Conservation (phyloP, 2,329 filamentous ascomycete species). For the Fusarium sp. region DNA sequence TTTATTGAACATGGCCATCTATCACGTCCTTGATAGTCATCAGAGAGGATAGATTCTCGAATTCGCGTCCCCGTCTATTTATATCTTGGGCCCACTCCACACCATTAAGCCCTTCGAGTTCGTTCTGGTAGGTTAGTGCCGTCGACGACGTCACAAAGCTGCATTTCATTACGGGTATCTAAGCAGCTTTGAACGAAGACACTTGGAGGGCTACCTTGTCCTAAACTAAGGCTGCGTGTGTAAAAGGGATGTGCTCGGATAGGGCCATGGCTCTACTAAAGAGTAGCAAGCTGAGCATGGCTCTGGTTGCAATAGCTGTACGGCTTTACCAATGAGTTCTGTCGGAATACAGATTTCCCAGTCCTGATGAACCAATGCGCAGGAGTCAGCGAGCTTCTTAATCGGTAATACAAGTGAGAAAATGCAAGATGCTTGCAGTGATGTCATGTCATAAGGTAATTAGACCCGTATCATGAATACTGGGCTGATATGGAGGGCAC, state of each 20-base stretch:
- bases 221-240: neutral
- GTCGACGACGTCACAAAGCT: neutral
- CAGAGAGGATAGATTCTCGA: too few species aligned
- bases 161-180: neutral
- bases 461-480: conserved; percentile 3
- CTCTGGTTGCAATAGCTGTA: neutral
- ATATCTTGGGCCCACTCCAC: neutral
- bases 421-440: conserved; percentile 2
- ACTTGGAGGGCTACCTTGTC: fast-evolving
- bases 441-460: conserved; percentile 11
- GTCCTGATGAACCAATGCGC: neutral
- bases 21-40: too few species aligned
- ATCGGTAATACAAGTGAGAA: neutral
- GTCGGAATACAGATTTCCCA: conserved; percentile 7
- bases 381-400: neutral
- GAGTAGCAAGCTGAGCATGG: neutral
- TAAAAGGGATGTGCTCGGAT: neutral
- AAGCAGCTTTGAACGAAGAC: conserved; percentile 1
- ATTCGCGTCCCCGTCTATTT: neutral
- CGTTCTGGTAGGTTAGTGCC: neutral
- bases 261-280: neutral
- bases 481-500: neutral
- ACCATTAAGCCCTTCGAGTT: neutral
- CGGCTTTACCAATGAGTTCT: neutral
- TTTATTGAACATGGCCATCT: too few species aligned